Evolutionary conservation across 2,329 filamentous ascomycete species (phyloP), one percentile per base, ranked within the genome.

Genomic region (Metarhizium sp.): DNA sequence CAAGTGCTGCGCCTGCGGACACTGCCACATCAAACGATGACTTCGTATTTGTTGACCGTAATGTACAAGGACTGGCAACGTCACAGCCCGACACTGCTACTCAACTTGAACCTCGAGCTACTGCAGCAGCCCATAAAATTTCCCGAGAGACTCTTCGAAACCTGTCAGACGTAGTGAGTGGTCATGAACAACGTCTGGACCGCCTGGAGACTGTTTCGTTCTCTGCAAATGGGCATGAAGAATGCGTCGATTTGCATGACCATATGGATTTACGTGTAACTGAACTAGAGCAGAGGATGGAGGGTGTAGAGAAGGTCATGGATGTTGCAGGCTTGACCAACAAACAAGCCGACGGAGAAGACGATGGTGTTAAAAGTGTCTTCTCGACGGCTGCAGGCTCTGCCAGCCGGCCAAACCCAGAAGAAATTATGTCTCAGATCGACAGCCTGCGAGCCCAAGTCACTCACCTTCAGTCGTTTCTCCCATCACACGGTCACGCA

Each of bases 181-280:
- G 78, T 18, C 80, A 90, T 57, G 82, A 82, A 42, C 76, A 80
- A 53, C 83, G 88, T 2, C 68, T 92, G 13, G 85, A 88, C 51
- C 73, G 76, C 55, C 74, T 92, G 6, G 88, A 92, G 68, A 88
- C 79, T 52, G 75, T 80, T 1, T 90, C 86, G 0, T 88, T 90
- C 63, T 82, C 82, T 29, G 77, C 81, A 47, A 75, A 78, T 18
- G 78, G 79, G n/a, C 79, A 87, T 50, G 87, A 90, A 25, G 85
- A 88, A 42, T 81, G 88, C 51, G 74, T 84, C 18, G 85, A 89
- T 20, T 82, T 79, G 54, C 78, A 88, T 61, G 87, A 90, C 38
- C 71, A 81, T 50, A 67, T 81, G 48, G 88, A 91, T 60, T 76
- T 84, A 8, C 80, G 87, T 25, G 74, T 91, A 7, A 78, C 82